Evolutionary conservation across 495 filamentous ascomycete genomes (phyloP), one percentile per base, ranked within the genome.

Genomic region (Rusavskia elegans): DNA sequence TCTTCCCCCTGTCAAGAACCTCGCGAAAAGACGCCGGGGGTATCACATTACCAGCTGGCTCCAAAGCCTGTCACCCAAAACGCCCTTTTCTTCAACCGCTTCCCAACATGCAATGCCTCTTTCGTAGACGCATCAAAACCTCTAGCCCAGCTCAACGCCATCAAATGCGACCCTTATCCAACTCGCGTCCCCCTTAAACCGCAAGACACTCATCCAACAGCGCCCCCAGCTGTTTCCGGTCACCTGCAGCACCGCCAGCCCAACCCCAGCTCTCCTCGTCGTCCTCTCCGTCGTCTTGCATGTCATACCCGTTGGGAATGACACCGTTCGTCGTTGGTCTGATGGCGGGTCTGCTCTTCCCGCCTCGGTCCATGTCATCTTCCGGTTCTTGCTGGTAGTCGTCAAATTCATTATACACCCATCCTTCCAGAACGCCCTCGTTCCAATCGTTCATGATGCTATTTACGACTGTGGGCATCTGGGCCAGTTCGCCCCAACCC

Each of bases 391-490:
- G 62, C 21, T 75, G 67, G 29, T 57, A 41, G 3, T 50, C 36
- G 13, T 46, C 56, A 52, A 48, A 57, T 44, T 52, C 45, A 49
- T 57, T 21, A 40, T 30, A 50, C 29, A 59, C 69, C 66, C 30
- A 67, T 59, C 76, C 68, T 46, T 87, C 83, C 21, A 85, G 72
- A 57, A 88, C 85, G 20, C 85, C 81, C 65, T 89, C 87, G 48
- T 85, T 72, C 55, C 84, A 86, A 5, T 73, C 75, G 52, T 80
- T 76, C 66, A 84, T 75, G 50, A 94, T 79, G 53, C 80, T 75
- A 53, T 83, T 78, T 36, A 79, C 71, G 14, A 92, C 71, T 25
- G 85, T 68, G 0, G 85, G 85, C 71, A 92, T 87, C 57, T 87
- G 81, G 13, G 80, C 80, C 21, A 95, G 68, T 25, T 82, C 76